Conservation (phyloP, 2,329 filamentous ascomycete species). For the Cadophora gregata region DNA sequence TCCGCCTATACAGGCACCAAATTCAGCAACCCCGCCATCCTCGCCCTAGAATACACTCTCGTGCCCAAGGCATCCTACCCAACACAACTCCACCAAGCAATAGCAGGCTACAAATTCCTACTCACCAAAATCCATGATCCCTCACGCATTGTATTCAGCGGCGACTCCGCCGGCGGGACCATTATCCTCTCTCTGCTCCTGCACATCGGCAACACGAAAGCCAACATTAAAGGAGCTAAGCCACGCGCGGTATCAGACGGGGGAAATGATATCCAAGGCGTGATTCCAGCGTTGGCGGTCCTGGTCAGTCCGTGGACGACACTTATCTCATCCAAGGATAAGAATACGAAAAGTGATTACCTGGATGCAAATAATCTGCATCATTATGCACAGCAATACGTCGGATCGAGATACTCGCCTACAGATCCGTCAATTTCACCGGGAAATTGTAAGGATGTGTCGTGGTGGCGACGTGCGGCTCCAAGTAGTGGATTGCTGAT, state of each 20-base stretch:
- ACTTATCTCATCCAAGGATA: constrained; percentile 70
- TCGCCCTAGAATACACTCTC: constrained; percentile 58
- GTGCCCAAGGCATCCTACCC: constrained; percentile 29
- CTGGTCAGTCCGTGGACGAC: constrained; percentile 85
- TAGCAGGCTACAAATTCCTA: constrained; percentile 24
- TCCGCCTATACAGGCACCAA: constrained; percentile 58
- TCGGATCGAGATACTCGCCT: constrained; percentile 55
- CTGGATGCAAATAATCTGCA: constrained; percentile 70
- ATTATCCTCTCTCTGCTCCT: constrained; percentile 76
- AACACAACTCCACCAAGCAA: constrained; percentile 29
- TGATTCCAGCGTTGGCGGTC: constrained; percentile 63
- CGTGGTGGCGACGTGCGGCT: constrained; percentile 70
- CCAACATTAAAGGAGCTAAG: constrained; percentile 1
- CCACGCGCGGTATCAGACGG: background rate
- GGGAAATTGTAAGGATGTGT: constrained; percentile 68
- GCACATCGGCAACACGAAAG: constrained; percentile 54
- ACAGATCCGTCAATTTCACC: constrained; percentile 70
- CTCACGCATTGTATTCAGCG: constrained; percentile 71
- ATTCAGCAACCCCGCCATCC: constrained; percentile 78
- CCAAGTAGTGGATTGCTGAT: constrained; percentile 73
- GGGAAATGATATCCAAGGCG: constrained; percentile 24
- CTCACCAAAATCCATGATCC: constrained; percentile 54
- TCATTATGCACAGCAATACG: constrained; percentile 74
- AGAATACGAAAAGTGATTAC: constrained; percentile 76
- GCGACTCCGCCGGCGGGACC: constrained; percentile 81